A percentile compares a stretch with the other conserved stretches of the same genome.
These are phyloP conservation scores for Dryas integrifolia DNA, from an alignment of 331 rosid genomes.

Conservation along the genomic window DNA sequence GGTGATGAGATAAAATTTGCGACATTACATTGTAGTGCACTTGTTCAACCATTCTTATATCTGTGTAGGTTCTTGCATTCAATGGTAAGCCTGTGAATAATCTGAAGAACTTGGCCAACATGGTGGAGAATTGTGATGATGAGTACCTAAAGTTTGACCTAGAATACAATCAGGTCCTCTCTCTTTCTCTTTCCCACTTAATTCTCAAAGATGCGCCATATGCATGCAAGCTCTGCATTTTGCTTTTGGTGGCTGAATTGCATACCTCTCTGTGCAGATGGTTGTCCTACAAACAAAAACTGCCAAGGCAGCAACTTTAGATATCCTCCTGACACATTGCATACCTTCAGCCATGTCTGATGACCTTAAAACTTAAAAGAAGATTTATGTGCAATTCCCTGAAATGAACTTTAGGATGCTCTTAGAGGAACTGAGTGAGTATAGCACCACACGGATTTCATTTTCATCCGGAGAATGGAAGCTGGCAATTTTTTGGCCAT, in stretches of 20 bases:
- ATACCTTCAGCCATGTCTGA: slow-evolving; percentile 69
- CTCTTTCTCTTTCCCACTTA: neutral
- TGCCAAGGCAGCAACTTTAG: slow-evolving; percentile 60
- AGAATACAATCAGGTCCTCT: slow-evolving; percentile 69
- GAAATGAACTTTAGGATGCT: neutral
- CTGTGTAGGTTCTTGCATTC: slow-evolving; percentile 57
- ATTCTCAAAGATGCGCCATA: neutral
- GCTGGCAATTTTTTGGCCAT: neutral
- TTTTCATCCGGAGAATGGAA: slow-evolving; percentile 7
- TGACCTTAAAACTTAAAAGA: slow-evolving; percentile 43
- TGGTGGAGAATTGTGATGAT: slow-evolving; percentile 65
- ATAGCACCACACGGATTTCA: neutral
- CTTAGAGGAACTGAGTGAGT: neutral
- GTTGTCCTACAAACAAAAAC: slow-evolving; percentile 54
- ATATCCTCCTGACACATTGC: slow-evolving; percentile 65
- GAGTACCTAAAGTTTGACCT: slow-evolving; percentile 67
- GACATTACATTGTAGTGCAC: neutral
- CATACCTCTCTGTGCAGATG: slow-evolving; percentile 34
- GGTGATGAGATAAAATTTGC: neutral
- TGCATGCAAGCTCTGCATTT: neutral
- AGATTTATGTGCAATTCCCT: neutral
- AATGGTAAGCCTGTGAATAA: slow-evolving; percentile 66
- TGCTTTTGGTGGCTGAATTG: slow-evolving; percentile 16
- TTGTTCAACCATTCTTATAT: neutral
- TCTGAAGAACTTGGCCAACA: slow-evolving; percentile 60